Percentiles rank a stretch among this genome's conserved stretches.
phyloP scores from a whole-genome alignment of 192 early-diverging fungal genomes.

The Coemansia sp. region DNA sequence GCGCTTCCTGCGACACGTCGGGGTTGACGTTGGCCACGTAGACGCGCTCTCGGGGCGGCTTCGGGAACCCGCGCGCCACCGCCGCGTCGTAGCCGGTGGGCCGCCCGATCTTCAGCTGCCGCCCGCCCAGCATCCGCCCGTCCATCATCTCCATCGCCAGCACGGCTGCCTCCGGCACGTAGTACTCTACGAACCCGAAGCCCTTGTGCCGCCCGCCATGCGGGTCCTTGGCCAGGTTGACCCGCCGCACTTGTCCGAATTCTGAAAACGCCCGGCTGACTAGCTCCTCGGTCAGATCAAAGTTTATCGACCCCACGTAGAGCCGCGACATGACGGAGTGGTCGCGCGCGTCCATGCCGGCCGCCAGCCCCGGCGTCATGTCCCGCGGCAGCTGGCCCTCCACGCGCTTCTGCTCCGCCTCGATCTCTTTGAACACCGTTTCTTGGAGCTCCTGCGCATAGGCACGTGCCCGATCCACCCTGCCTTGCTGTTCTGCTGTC shows the following conservation, averaged over 20 bases:
- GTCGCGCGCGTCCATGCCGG: conserved; percentile 44
- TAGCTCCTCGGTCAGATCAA: conserved; percentile 79
- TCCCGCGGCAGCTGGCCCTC: conserved; percentile 18
- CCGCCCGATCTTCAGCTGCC: conserved; percentile 75
- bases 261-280: conserved; percentile 75
- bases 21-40: conserved; percentile 85
- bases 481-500: conserved; percentile 31
- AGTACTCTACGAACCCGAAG: conserved; percentile 89
- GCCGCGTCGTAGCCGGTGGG: conserved; percentile 77
- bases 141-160: conserved; percentile 79
- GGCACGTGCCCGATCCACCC: conserved; percentile 37
- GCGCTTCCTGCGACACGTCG: conserved; percentile 67
- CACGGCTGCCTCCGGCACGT: conserved; percentile 79
- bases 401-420: conserved; percentile 23
- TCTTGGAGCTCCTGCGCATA: conserved; percentile 50
- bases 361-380: conserved; percentile 35
- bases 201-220: conserved; percentile 73
- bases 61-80: conserved; percentile 61
- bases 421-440: conserved; percentile 45
- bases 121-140: conserved; percentile 77
- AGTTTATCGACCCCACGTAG: conserved; percentile 85
- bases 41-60: conserved; percentile 63
- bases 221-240: conserved; percentile 80
- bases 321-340: conserved; percentile 57
- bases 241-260: conserved; percentile 72